phyloP scores from a whole-genome alignment of 1,284 basidiomycete species.

The Papiliotrema laurentii region DNA sequence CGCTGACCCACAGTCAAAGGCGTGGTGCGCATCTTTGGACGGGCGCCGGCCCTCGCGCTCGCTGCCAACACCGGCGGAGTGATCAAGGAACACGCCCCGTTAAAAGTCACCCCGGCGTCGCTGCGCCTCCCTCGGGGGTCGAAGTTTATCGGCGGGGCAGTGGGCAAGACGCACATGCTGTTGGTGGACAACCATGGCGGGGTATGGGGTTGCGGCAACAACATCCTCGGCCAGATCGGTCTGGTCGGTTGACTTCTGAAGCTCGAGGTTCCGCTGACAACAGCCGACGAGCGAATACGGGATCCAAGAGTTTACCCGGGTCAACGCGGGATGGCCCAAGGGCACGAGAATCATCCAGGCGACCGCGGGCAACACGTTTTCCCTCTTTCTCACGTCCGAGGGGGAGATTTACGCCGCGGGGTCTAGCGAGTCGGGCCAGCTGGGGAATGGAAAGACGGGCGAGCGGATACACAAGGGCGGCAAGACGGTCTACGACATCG shows the following conservation, averaged over 20 bases:
- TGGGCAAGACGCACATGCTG: conserved; percentile 74
- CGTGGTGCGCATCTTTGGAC: conserved; percentile 78
- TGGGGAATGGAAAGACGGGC: conserved; percentile 85
- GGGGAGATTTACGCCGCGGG: conserved; percentile 89
- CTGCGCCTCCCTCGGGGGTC: conserved; percentile 60
- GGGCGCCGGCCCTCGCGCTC: conserved; percentile 64
- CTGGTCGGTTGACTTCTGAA: conserved; percentile 15
- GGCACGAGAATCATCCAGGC: conserved; percentile 34
- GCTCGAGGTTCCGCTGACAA: background rate
- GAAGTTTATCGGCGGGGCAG: conserved; percentile 73
- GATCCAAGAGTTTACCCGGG: conserved; percentile 22
- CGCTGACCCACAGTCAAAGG: conserved; percentile 53
- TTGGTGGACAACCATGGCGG: conserved; percentile 75
- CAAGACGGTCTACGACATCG: conserved; percentile 75
- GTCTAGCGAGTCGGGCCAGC: conserved; percentile 85
- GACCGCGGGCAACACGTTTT: conserved; percentile 77
- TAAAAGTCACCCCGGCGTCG: conserved; percentile 58
- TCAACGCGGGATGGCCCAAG: conserved; percentile 38
- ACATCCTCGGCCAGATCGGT: conserved; percentile 67
- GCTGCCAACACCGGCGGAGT: conserved; percentile 49
- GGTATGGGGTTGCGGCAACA: conserved; percentile 79
- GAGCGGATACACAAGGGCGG: conserved; percentile 80
- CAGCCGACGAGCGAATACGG: conserved; percentile 15
- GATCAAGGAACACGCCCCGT: conserved; percentile 67
- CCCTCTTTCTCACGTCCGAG: conserved; percentile 68